Evolutionary conservation across 768 basidiomycete genomes (phyloP).

Genomic region (Boletus vinaceobasis): DNA sequence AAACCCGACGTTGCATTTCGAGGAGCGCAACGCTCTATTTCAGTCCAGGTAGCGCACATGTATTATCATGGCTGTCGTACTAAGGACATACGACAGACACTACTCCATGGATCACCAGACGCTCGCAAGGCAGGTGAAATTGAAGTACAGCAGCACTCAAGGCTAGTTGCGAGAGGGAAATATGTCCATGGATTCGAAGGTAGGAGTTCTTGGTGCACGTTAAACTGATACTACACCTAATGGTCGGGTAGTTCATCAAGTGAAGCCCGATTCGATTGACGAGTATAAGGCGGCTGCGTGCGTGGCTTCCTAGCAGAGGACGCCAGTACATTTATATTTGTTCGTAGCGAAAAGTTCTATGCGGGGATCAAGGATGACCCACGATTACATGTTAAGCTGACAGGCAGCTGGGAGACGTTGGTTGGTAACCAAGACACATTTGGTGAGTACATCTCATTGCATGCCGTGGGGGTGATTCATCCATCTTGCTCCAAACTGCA

Average conservation of each 20-base stretch:
- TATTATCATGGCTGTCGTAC: conserved; percentile 23
- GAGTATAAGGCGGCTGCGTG: conserved; percentile 90
- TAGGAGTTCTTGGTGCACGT: conserved; percentile 27
- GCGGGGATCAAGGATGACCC: conserved; percentile 71
- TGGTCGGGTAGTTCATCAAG: conserved; percentile 63
- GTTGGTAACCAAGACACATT: conserved; percentile 91
- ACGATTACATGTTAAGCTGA: conserved; percentile 77
- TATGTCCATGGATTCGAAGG: conserved; percentile 90
- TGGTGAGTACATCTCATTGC: conserved; percentile 43
- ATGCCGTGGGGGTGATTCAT: neutral
- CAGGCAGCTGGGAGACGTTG: conserved; percentile 89
- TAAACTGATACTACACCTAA: neutral
- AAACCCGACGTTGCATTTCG: conserved; percentile 14
- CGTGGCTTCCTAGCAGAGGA: conserved; percentile 27
- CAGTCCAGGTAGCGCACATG: conserved; percentile 53
- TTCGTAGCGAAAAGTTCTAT: conserved; percentile 76
- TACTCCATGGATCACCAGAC: conserved; percentile 92
- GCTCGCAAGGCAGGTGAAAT: conserved; percentile 81
- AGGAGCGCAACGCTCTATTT: conserved; percentile 47
- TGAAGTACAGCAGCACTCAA: conserved; percentile 78
- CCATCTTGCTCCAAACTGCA: conserved; percentile 15
- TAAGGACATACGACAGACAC: conserved; percentile 48
- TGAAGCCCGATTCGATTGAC: conserved; percentile 75
- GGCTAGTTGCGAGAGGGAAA: conserved; percentile 88
- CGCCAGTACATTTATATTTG: conserved; percentile 5